Conservation (phyloP, 2,329 filamentous ascomycete genomes). For the Dactylonectria macrodidyma region DNA sequence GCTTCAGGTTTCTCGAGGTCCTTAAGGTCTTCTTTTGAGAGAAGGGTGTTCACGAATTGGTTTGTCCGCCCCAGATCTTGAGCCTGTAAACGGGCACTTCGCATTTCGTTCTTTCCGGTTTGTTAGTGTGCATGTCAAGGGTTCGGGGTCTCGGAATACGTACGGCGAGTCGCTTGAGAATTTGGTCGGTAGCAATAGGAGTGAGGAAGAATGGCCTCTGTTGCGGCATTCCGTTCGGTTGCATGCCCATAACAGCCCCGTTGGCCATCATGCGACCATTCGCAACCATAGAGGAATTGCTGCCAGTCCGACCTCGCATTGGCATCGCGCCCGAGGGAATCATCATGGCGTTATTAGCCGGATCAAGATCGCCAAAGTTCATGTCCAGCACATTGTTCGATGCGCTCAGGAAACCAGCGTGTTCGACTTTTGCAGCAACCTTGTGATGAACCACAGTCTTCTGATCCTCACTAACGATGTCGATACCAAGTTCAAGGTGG, state of each 20-base stretch:
- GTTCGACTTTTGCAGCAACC: slow-evolving; percentile 95
- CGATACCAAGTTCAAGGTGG: slow-evolving; percentile 94
- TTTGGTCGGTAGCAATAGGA: slow-evolving; percentile 93
- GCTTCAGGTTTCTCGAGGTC: slow-evolving; percentile 68
- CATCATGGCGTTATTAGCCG: slow-evolving; percentile 81
- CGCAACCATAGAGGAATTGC: slow-evolving; percentile 73
- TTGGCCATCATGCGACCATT: slow-evolving; percentile 74
- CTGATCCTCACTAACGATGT: slow-evolving; percentile 98
- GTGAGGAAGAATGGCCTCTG: slow-evolving; percentile 89
- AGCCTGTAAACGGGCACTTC: slow-evolving; percentile 87
- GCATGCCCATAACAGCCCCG: slow-evolving; percentile 61
- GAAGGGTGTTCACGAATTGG: slow-evolving; percentile 83
- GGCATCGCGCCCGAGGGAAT: slow-evolving; percentile 79
- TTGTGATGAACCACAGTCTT: slow-evolving; percentile 99
- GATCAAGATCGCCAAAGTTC: slow-evolving; percentile 93
- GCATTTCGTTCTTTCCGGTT: slow-evolving; percentile 82
- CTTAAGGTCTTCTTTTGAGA: slow-evolving; percentile 79
- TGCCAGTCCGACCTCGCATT: slow-evolving; percentile 78
- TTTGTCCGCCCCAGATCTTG: slow-evolving; percentile 88
- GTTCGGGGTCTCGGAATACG: slow-evolving; percentile 30
- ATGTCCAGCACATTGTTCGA: slow-evolving; percentile 86
- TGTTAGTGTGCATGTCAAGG: slow-evolving; percentile 39
- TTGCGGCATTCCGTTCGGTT: slow-evolving; percentile 74
- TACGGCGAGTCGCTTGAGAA: slow-evolving; percentile 76
- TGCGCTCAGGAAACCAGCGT: slow-evolving; percentile 86